Base-by-base conservation (phyloP, 108 stramenopile genomes). In the Fistulifera pelliculosa region DNA sequence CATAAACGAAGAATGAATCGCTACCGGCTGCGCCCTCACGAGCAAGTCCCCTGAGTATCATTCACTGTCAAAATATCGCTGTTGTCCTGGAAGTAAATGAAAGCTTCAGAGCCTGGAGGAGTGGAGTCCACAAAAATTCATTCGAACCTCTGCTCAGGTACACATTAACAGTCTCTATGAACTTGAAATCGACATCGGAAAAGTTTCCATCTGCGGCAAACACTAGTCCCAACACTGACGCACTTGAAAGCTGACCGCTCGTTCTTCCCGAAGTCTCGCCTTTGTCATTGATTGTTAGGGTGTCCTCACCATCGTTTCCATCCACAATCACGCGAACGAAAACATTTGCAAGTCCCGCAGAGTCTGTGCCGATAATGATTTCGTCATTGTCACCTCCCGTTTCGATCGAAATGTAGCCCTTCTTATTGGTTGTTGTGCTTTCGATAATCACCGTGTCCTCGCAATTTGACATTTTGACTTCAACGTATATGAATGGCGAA, bases 371-470 rank as follows among this genome's bases (percentile, higher is more conserved):
- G 38, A 65, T 47, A 5, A 41, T 26, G 39, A 65, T 65, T 8
- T 21, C 58, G 44, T 65, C 64, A 24, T 44, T 38, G 31, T 57
- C 64, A 22, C 28, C 58, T 41, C 38, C n/a, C 56, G 44, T 4
- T 3, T 21, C 5, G 58, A 40, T 27, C 19, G 18, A 28, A 58
- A 17, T 18, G 57, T 58, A 48, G 21, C 27, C 5, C 44, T 43
- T 12, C 5, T 27, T 10, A 13, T 10, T 35, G 31, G 8, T 35
- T 16, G 27, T 58, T 11, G 58, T 59, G 17, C 52, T 41, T 4
- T 4, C 43, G 15, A 65, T 38, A 38, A 19, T 57, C 4, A 65
- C 45, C 0, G 44, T 16, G 26, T 65, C 58, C n/a, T 65, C 3
- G 58, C 64, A 65, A 14, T 58, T 27, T 2, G 44, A 45, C 44